phyloP scores from a whole-genome alignment of 2,329 filamentous ascomycete genomes.

The Rhinocladiella mackenziei region DNA sequence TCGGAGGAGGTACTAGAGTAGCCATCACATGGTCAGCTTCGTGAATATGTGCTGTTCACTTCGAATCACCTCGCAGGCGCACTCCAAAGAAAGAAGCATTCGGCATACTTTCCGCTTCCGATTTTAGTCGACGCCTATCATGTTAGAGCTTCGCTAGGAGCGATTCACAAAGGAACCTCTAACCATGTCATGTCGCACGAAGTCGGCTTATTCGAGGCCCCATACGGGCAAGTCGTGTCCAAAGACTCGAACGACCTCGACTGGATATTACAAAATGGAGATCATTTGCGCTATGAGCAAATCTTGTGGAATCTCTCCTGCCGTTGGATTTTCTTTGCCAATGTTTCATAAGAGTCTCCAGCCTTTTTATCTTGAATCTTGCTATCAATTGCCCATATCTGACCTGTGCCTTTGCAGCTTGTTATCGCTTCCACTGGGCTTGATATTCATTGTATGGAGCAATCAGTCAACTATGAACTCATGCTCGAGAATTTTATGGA shows the following conservation, averaged over 20 bases:
- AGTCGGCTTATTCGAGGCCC: constrained; percentile 7
- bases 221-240: constrained; percentile 35
- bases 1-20: constrained; percentile 76
- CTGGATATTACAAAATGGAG: constrained; percentile 58
- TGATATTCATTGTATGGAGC: constrained; percentile 67
- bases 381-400: no score
- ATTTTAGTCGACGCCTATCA: no score
- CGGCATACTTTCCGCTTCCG: no score
- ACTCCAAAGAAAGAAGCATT: no score
- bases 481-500: constrained; percentile 78
- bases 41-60: neutral
- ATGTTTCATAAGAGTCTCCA: no score
- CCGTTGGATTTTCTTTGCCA: constrained; percentile 80
- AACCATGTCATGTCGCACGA: no score
- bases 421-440: constrained; percentile 68
- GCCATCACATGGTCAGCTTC: constrained; percentile 55
- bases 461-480: constrained; percentile 79
- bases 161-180: no score
- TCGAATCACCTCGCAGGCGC: no score
- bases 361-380: no score
- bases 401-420: constrained; percentile 56
- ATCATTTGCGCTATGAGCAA: constrained; percentile 87
- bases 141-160: no score
- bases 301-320: constrained; percentile 78
- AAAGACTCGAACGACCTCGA: constrained; percentile 55